Evolutionary conservation across 805 yeast species (phyloP), one percentile per base, ranked within the genome.

Genomic region (Myxozyma kluyveri): DNA sequence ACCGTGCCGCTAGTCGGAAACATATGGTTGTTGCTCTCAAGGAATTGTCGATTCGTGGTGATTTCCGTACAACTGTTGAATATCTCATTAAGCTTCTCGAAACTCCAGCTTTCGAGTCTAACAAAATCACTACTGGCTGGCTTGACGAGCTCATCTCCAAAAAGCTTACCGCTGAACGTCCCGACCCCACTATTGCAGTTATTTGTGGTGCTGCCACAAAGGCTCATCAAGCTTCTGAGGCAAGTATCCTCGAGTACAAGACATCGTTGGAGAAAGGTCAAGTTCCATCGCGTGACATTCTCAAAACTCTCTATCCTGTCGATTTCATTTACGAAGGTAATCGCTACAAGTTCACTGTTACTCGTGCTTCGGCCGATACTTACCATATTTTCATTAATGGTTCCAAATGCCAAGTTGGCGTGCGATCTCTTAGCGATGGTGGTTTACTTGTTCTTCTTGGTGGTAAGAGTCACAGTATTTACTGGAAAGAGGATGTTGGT

Each of bases 81-180:
- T 93, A 93, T 68, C 79, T 93, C 66, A 93, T 95, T 72, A 91
- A 91, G 70, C 78, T 93, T 62, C 78, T 93, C 65, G 98, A 93
- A 74, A 90, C 99, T 22, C 93, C 96, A 49, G 99, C 86, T 68
- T 93, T 93, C 64, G 97, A 89, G 73, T 89, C 85, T 52, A 95
- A 93, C 72, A 91, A 93, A 44, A 91, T 93, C 65, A 93, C 99
- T 53, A 93, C 99, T 52, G 98, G 98, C 50, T 93, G 99, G 99
- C 81, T 93, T 66, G 99, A 93, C 71, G 98, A 91, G 72, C 80
- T 93, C 65, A 93, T 93, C 65, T 77, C 95, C 55, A 87, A 88
- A 72, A 89, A 86, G 65, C 81, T 95, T 70, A 93, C 99, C 36
- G 95, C 96, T 37, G 97, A 93, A 73, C 84, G 97, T 72, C 99